phyloP scores from a whole-genome alignment of 805 yeast species.

The Metschnikowia vanudenii region DNA sequence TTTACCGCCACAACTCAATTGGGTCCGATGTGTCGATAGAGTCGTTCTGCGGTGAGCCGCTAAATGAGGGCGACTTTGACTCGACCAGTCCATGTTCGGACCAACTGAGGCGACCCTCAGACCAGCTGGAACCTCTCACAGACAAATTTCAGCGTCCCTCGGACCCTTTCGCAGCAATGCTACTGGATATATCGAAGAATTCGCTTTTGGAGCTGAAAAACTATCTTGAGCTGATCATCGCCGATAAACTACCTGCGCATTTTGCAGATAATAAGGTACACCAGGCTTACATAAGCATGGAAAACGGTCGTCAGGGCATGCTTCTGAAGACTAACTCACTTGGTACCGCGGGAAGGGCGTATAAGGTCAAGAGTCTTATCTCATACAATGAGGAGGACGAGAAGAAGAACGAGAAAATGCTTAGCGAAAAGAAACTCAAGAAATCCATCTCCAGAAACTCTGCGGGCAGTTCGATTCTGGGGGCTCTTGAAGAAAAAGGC shows the following conservation, averaged over 20 bases:
- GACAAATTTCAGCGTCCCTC: neutral
- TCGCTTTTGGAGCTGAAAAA: conserved; percentile 28
- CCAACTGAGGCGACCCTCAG: neutral
- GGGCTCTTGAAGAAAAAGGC: conserved; percentile 7
- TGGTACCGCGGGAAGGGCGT: conserved; percentile 23
- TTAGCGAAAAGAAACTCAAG: conserved; percentile 16
- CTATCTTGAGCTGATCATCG: conserved; percentile 24
- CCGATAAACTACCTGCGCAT: conserved; percentile 13
- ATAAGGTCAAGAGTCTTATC: conserved; percentile 42
- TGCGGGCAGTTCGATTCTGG: conserved; percentile 8
- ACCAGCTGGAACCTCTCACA: conserved; percentile 13
- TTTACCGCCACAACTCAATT: conserved; percentile 15
- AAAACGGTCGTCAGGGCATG: conserved; percentile 11
- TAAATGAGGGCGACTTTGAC: conserved; percentile 1
- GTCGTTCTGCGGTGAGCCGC: conserved; percentile 15
- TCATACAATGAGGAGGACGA: conserved; percentile 36
- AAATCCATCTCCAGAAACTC: conserved; percentile 17
- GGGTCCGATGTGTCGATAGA: conserved; percentile 19
- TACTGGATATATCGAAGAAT: conserved; percentile 24
- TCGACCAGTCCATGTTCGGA: neutral
- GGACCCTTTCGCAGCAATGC: conserved; percentile 24
- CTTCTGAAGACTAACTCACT: conserved; percentile 12
- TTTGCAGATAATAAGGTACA: conserved; percentile 33
- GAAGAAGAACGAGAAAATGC: conserved; percentile 19
- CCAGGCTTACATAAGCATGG: conserved; percentile 28